These are phyloP conservation scores for Exophiala dermatitidis DNA, from an alignment of 2,329 filamentous ascomycete species.

Conservation along the genomic window DNA sequence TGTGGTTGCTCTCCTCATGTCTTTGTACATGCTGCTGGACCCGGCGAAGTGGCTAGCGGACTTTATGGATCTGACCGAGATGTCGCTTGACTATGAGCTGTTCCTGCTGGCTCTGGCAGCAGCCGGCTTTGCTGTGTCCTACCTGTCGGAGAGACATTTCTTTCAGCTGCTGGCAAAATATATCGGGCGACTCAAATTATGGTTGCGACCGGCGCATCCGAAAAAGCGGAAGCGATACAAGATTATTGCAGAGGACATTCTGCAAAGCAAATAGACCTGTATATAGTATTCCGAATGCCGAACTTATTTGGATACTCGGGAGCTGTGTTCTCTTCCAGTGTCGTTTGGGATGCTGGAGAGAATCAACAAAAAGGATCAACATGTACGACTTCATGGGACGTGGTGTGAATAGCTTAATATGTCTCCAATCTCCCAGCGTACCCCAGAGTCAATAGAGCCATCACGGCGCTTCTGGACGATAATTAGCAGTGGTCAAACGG, in stretches of 20 bases:
- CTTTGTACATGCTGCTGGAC: conserved; percentile 71
- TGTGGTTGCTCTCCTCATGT: conserved; percentile 57
- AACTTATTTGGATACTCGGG: too few species aligned
- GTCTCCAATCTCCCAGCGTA: too few species aligned
- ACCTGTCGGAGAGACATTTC: conserved; percentile 62
- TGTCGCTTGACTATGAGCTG: conserved; percentile 64
- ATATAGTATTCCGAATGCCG: neutral
- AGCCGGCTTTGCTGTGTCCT: conserved; percentile 61
- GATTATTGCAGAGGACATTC: conserved; percentile 61
- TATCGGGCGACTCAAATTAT: conserved; percentile 56
- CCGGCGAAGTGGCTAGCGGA: conserved; percentile 62
- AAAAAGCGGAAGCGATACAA: conserved; percentile 90
- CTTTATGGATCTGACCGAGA: conserved; percentile 78
- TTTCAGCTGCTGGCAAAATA: conserved; percentile 62
- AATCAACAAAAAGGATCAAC: too few species aligned
- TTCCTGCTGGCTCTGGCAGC: conserved; percentile 65
- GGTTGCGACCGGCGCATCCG: conserved; percentile 48
- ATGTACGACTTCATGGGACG: too few species aligned
- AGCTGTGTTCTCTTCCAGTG: too few species aligned
- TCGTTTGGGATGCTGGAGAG: too few species aligned
- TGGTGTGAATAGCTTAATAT: too few species aligned
- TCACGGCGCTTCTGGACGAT: too few species aligned
- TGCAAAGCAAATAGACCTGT: conserved; percentile 2
- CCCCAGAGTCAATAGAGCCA: too few species aligned
- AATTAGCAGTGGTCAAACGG: too few species aligned